Base-by-base conservation (phyloP, 73 alveolate species). In the Paramecium tetraurelia region DNA sequence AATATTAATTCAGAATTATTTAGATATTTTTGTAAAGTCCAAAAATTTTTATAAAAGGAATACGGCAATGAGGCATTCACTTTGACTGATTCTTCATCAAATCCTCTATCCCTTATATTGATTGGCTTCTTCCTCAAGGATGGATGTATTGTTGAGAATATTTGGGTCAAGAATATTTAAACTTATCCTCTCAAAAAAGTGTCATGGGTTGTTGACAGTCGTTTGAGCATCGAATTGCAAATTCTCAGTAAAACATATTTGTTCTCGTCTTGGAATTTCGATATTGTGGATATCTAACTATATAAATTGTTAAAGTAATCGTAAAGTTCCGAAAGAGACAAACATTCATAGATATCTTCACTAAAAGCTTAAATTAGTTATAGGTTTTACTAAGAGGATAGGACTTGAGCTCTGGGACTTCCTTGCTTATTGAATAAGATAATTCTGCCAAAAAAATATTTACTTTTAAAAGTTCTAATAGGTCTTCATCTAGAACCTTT, bases 171-270 rank as follows among this genome's bases (percentile, higher is more conserved):
- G 31, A 44, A 80, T 43, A 80, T 80, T 31, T 80, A 41, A 20
- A 80, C 57, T 46, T 80, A 44, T 80, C 90, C 90, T 80, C 90
- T 80, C 21, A 80, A 80, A 27, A 31, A 33, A 44, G 90, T 80
- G 46, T 80, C 90, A 80, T 80, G 90, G 14, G 90, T 80, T 14
- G 75, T 80, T 18, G 90, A 80, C 18, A 80, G 53, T 80, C 90
- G 43, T 46, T 80, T 80, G 5, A 80, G 29, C 90, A 80, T 80
- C 20, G 90, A 40, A 80, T 80, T 80, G 8, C 76, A 40, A 11
- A 80, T 80, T 18, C 57, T 80, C 5, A 80, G 33, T 40, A 80
- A 46, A 5, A 80, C 70, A 80, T 43, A 80, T n/a, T 80, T 80
- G 18, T 80, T 63, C 7, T 80, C 57, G 24, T 80, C 90, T 46